These are phyloP conservation scores for Trifolium pratense DNA, from an alignment of 306 rosid species.

Conservation along the genomic window DNA sequence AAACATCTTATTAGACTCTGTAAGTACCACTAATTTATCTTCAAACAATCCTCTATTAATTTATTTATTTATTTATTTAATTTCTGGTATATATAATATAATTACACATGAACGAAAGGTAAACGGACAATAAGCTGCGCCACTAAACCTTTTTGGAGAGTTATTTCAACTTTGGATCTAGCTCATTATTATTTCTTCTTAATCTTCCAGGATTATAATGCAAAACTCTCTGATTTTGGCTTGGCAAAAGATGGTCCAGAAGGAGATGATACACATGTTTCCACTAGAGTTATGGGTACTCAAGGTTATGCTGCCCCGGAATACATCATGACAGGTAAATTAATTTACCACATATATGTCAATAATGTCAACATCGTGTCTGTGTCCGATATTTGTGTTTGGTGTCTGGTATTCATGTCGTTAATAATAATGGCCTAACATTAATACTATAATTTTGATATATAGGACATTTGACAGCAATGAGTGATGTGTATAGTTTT, in stretches of 20 bases:
- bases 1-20: conserved; percentile 86
- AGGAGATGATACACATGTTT: conserved; percentile 96
- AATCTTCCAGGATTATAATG: conserved; percentile 62
- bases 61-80: too few species aligned
- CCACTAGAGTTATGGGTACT: conserved; percentile 95
- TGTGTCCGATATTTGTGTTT: background rate
- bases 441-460: too few species aligned
- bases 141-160: too few species aligned
- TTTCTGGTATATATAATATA: too few species aligned
- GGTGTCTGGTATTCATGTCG: background rate
- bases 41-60: background rate
- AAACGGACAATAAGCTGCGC: too few species aligned
- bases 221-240: conserved; percentile 97
- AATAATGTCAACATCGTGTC: background rate
- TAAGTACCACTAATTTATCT: conserved; percentile 43
- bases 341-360: background rate
- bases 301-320: conserved; percentile 98
- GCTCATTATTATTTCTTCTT: background rate
- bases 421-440: background rate
- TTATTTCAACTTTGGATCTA: too few species aligned
- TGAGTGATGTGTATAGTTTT: conserved; percentile 93
- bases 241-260: conserved; percentile 97
- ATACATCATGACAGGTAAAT: conserved; percentile 87
- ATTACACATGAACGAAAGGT: too few species aligned
- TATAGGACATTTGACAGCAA: conserved; percentile 87